Evolutionary conservation across 2,329 filamentous ascomycete genomes (phyloP).

Genomic region (Pezicula rhizophila): DNA sequence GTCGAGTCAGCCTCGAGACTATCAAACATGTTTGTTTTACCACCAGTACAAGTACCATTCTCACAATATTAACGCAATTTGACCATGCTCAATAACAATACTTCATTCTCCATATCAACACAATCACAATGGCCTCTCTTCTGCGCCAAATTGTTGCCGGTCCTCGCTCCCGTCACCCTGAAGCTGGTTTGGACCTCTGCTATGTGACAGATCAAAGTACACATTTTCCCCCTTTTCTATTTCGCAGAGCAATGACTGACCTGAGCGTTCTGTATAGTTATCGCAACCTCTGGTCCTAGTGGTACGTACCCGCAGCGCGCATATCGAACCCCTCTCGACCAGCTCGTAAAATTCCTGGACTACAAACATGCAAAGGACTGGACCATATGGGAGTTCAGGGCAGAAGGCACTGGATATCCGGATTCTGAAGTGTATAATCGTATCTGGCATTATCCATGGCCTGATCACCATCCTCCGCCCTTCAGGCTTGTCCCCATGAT

Average conservation of each 20-base stretch:
- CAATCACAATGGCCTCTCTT: slow-evolving; percentile 58
- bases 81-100: no score
- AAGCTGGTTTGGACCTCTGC: slow-evolving; percentile 87
- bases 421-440: slow-evolving; percentile 82
- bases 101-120: no score
- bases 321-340: slow-evolving; percentile 88
- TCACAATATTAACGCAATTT: no score
- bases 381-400: slow-evolving; percentile 97
- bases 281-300: slow-evolving; percentile 74
- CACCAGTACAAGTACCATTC: no score
- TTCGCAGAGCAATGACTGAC: background rate
- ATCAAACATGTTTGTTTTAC: no score
- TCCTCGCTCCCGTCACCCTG: slow-evolving; percentile 74
- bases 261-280: slow-evolving; percentile 20
- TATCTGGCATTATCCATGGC: slow-evolving; percentile 90
- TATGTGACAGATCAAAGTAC: slow-evolving; percentile 82
- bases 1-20: no score
- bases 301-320: slow-evolving; percentile 84
- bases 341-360: slow-evolving; percentile 83
- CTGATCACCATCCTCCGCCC: slow-evolving; percentile 93
- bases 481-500: slow-evolving; percentile 85
- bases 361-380: slow-evolving; percentile 75
- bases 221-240: background rate
- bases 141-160: slow-evolving; percentile 89
- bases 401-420: slow-evolving; percentile 92